These are phyloP conservation scores for Penicillium sp. DNA, from an alignment of 2,329 filamentous ascomycete species.

Conservation along the genomic window DNA sequence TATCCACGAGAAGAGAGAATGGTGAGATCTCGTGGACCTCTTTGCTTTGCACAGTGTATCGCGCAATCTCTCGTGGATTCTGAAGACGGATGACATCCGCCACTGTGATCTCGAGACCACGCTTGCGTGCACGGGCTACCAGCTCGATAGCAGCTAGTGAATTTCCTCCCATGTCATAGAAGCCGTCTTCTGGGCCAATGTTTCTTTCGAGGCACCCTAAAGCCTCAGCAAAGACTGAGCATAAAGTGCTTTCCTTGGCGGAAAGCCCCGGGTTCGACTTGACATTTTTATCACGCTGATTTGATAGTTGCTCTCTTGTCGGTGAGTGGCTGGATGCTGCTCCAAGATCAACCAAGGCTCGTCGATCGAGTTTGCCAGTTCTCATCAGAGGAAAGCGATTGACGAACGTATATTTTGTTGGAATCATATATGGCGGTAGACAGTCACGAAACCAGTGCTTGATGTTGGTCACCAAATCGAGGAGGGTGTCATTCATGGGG, in stretches of 20 bases:
- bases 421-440: constrained; percentile 7
- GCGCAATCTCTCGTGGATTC: not conserved
- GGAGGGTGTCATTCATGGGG: not conserved
- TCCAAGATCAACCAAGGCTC: not conserved
- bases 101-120: constrained; percentile 19
- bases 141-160: constrained; percentile 31
- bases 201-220: not conserved
- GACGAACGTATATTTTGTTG: not conserved
- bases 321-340: not conserved
- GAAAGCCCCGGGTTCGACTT: not conserved
- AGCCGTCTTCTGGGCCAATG: constrained; percentile 21
- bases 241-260: not conserved
- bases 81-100: constrained; percentile 5
- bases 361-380: constrained; percentile 7
- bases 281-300: not conserved
- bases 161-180: constrained; percentile 31
- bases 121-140: constrained; percentile 17
- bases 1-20: not conserved
- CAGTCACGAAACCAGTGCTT: not conserved
- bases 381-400: constrained; percentile 1
- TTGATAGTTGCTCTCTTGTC: not conserved
- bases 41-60: not conserved
- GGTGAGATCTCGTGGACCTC: not conserved
- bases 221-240: not conserved
- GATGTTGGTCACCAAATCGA: not conserved